Percentiles rank a stretch among this genome's conserved stretches.
These are phyloP conservation scores for Tylopilus rubrobrunneus DNA, from an alignment of 768 basidiomycete species.

Conservation along the genomic window DNA sequence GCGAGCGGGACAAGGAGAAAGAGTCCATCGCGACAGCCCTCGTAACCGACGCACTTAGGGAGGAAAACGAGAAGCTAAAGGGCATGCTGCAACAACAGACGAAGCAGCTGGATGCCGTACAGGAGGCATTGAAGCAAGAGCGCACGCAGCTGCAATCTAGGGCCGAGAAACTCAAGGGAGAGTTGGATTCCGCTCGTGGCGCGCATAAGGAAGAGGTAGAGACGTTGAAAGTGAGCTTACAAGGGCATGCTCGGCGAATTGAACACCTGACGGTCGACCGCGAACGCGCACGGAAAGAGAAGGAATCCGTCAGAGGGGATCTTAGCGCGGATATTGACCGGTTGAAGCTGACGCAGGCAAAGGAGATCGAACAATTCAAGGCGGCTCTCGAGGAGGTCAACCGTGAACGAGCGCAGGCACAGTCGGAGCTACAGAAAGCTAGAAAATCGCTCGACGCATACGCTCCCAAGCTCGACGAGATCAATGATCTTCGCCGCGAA, in stretches of 20 bases:
- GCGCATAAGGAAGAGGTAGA: conserved; percentile 14
- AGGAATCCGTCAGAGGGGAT: conserved; percentile 13
- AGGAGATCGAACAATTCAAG: conserved; percentile 15
- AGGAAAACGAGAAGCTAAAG: conserved; percentile 25
- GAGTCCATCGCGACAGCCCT: not conserved
- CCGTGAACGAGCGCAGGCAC: conserved; percentile 15
- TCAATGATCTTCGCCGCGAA: conserved; percentile 15
- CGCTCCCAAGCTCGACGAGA: conserved; percentile 18
- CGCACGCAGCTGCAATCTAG: conserved; percentile 10
- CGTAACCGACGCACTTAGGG: conserved; percentile 12
- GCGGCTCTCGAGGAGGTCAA: conserved; percentile 26
- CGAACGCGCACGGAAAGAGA: conserved; percentile 24
- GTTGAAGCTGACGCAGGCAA: conserved; percentile 12
- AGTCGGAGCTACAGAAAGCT: conserved; percentile 19
- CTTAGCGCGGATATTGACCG: conserved; percentile 23
- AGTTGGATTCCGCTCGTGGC: conserved; percentile 6
- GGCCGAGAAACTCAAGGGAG: conserved; percentile 11
- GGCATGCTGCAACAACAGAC: conserved; percentile 14
- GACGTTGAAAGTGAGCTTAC: conserved; percentile 13
- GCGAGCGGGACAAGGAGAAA: conserved; percentile 17
- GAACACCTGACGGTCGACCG: conserved; percentile 21
- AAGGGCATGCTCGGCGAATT: conserved; percentile 18
- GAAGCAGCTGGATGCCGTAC: conserved; percentile 8
- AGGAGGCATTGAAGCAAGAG: conserved; percentile 12
- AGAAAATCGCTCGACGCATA: conserved; percentile 19